phyloP scores from a whole-genome alignment of 192 early-diverging fungal genomes.

The Gaertneriomyces sp. region DNA sequence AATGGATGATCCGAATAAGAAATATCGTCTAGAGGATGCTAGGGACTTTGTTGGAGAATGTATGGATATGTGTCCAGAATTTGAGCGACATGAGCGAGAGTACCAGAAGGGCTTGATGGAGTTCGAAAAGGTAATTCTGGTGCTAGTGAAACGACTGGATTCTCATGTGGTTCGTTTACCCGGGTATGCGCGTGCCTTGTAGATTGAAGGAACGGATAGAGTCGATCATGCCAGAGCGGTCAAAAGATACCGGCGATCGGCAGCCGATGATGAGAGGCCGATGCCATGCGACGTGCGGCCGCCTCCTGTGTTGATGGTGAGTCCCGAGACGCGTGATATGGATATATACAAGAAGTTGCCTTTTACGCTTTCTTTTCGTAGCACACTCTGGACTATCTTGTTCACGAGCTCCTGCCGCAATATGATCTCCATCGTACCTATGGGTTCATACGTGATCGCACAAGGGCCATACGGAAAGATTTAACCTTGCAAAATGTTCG shows the following conservation, averaged over 20 bases:
- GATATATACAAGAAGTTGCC: neutral
- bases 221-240: slow-evolving; percentile 70
- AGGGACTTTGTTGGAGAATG: slow-evolving; percentile 74
- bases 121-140: slow-evolving; percentile 65
- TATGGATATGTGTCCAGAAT: slow-evolving; percentile 83
- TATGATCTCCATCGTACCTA: slow-evolving; percentile 63
- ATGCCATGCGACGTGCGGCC: slow-evolving; percentile 88
- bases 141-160: neutral
- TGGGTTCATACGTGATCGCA: slow-evolving; percentile 80
- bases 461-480: slow-evolving; percentile 79
- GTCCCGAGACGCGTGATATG: slow-evolving; percentile 7
- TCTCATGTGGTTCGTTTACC: too few species aligned
- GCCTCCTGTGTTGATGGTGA: slow-evolving; percentile 63
- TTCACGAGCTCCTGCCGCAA: slow-evolving; percentile 37
- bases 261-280: slow-evolving; percentile 79
- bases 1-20: slow-evolving; percentile 59
- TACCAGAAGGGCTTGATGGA: slow-evolving; percentile 66
- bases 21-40: slow-evolving; percentile 61
- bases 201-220: slow-evolving; percentile 50
- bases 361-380: neutral
- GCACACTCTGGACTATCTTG: slow-evolving; percentile 49
- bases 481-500: slow-evolving; percentile 82
- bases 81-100: slow-evolving; percentile 81
- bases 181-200: neutral
- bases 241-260: slow-evolving; percentile 79